phyloP scores from a whole-genome alignment of 2,329 filamentous ascomycete species.

The Chaetothyriales sp. region DNA sequence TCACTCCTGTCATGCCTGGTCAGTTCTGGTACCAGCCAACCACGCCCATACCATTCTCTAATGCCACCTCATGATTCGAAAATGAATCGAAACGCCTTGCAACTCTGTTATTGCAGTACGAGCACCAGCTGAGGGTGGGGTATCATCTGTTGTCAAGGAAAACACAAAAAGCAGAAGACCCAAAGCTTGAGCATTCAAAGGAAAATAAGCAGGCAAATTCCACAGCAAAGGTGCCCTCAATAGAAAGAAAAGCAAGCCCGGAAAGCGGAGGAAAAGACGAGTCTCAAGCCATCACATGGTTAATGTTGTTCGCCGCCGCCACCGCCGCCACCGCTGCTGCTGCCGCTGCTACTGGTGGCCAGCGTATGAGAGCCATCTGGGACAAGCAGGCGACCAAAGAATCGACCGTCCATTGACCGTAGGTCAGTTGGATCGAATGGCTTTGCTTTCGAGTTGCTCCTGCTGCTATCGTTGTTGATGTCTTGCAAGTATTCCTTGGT shows the following conservation, averaged over 20 bases:
- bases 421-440: constrained; percentile 22
- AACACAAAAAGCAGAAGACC: neutral
- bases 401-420: neutral
- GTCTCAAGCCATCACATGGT: neutral
- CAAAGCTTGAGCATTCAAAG: neutral
- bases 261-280: too few relatives aligned
- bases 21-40: neutral
- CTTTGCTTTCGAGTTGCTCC: constrained; percentile 14
- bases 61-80: neutral
- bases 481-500: constrained; percentile 22
- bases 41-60: neutral
- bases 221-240: too few relatives aligned
- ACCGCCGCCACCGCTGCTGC: too few relatives aligned
- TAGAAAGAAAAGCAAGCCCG: too few relatives aligned
- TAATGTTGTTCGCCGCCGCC: neutral
- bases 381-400: neutral
- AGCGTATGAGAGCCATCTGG: neutral
- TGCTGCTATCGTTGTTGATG: neutral
- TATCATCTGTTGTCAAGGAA: neutral
- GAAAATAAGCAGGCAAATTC: neutral
- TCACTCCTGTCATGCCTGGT: neutral
- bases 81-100: neutral
- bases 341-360: too few relatives aligned
- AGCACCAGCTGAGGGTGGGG: neutral
- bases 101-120: neutral